Conservation (phyloP, 1,284 basidiomycete genomes). For the Puccinia horiana region DNA sequence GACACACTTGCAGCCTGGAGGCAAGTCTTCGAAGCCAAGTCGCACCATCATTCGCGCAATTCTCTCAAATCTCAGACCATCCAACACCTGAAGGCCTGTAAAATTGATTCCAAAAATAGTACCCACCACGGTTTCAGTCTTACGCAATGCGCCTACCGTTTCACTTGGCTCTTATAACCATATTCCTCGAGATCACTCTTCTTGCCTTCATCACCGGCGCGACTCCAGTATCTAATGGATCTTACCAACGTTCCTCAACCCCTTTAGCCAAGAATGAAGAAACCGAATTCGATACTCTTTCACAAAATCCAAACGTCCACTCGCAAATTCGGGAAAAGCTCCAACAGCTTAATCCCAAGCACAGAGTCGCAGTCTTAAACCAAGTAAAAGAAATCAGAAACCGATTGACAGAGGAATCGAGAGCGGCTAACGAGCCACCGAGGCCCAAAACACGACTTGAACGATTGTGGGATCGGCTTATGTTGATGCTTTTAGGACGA, state of each 20-base stretch:
- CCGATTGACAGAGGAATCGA: no score
- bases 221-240: no score
- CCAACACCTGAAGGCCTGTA: no score
- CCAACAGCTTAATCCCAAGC: not conserved
- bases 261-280: not conserved
- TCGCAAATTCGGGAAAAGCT: no score
- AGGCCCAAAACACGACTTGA: not conserved
- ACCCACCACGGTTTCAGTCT: no score
- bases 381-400: not conserved
- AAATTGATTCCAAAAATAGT: no score
- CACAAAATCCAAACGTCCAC: no score
- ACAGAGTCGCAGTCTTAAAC: not conserved
- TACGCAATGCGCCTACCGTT: not conserved
- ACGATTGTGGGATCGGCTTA: not conserved
- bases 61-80: no score
- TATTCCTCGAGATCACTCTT: not conserved
- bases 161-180: not conserved
- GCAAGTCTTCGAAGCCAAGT: no score
- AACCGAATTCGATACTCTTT: not conserved
- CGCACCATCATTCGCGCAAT: no score
- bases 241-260: not conserved
- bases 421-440: not conserved
- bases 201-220: not conserved
- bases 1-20: no score
- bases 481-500: not conserved